phyloP scores from a whole-genome alignment of 192 early-diverging fungal species.

The Coemansia sp. region DNA sequence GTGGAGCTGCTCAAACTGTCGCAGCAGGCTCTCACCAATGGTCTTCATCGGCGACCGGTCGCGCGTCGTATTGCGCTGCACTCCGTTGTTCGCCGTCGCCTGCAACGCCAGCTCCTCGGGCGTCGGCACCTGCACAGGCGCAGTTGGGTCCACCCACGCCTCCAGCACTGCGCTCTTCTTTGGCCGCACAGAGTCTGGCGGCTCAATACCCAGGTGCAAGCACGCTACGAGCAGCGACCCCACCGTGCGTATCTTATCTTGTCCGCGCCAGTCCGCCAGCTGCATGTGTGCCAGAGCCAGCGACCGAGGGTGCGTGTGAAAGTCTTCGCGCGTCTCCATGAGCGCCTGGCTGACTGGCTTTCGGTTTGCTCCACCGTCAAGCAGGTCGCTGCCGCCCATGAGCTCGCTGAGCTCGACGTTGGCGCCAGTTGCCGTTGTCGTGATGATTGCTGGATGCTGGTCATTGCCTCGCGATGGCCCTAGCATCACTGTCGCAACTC shows the following conservation, averaged over 20 bases:
- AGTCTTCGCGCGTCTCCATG: slow-evolving; percentile 40
- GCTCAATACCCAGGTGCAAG: slow-evolving; percentile 92
- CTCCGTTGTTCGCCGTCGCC: background rate
- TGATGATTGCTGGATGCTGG: slow-evolving; percentile 17
- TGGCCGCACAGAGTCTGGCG: slow-evolving; percentile 89
- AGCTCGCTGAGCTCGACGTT: slow-evolving; percentile 41
- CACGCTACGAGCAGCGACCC: slow-evolving; percentile 86
- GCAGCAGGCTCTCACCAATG: slow-evolving; percentile 87
- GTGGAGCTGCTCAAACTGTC: slow-evolving; percentile 91
- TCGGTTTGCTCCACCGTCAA: slow-evolving; percentile 1
- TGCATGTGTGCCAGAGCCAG: slow-evolving; percentile 38
- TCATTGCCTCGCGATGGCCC: slow-evolving; percentile 24
- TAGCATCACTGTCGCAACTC: slow-evolving; percentile 24
- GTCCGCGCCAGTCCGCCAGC: slow-evolving; percentile 63
- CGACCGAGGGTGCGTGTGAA: slow-evolving; percentile 51
- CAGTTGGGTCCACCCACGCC: slow-evolving; percentile 93
- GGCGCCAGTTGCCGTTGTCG: slow-evolving; percentile 38
- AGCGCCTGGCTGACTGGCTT: slow-evolving; percentile 24
- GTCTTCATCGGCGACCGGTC: slow-evolving; percentile 31
- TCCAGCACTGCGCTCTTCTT: slow-evolving; percentile 85
- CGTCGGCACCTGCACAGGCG: slow-evolving; percentile 45
- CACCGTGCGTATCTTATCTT: slow-evolving; percentile 75
- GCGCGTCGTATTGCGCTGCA: slow-evolving; percentile 7
- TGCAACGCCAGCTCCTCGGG: slow-evolving; percentile 80
- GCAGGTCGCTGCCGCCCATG: slow-evolving; percentile 12